Percentiles rank a stretch among this genome's conserved stretches.
Conservation (phyloP, 805 yeast species). For the Ogataea pini region DNA sequence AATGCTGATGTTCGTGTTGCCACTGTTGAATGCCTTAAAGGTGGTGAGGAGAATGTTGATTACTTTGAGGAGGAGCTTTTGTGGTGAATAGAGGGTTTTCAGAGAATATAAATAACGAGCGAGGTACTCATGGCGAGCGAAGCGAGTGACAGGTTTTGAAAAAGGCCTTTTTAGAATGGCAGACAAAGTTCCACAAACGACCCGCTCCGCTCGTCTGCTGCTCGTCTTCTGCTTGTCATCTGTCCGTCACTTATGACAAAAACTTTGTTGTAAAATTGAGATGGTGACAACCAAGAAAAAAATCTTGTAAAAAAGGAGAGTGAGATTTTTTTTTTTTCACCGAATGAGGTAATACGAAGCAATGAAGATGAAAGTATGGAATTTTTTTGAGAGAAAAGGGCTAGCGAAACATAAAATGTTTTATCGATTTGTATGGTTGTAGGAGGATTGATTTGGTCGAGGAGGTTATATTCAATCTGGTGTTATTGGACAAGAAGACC, state of each 20-base stretch:
- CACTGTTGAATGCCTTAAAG: constrained; percentile 32
- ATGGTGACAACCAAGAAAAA: constrained; percentile 1
- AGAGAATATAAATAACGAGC: not conserved
- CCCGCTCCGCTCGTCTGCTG: too few relatives aligned
- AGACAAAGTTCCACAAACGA: too few relatives aligned
- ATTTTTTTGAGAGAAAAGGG: not conserved
- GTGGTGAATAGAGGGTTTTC: too few relatives aligned
- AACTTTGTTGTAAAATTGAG: constrained; percentile 1
- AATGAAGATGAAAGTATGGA: not conserved
- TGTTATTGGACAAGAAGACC: not conserved
- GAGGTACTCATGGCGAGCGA: not conserved
- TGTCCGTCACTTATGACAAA: too few relatives aligned
- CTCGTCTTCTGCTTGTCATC: not conserved
- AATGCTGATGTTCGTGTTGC: constrained; percentile 37
- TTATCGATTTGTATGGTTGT: not conserved
- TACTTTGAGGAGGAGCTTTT: constrained; percentile 41
- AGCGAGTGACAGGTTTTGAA: not conserved
- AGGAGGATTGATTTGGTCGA: not conserved
- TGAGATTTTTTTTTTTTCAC: not conserved
- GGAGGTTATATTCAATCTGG: not conserved
- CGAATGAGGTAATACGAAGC: constrained; percentile 2
- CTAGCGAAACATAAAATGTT: not conserved
- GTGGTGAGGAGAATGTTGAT: constrained; percentile 31
- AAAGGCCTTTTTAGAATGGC: too few relatives aligned
- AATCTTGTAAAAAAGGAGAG: not conserved